phyloP scores from a whole-genome alignment of 345 rosid genomes.

The Balakata baccata region DNA sequence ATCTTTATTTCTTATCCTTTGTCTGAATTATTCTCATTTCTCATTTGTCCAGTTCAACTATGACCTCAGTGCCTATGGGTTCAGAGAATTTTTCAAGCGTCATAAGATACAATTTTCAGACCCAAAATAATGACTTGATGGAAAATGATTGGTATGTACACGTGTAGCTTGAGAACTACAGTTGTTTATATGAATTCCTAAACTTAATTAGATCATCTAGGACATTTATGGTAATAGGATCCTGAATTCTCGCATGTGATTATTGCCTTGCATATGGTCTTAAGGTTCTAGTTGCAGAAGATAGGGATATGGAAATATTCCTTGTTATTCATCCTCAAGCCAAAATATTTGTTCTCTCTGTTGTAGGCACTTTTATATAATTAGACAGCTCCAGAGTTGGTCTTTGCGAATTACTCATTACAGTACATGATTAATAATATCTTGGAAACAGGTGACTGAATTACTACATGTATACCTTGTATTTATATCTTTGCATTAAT shows the following conservation, averaged over 20 bases:
- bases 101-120: conserved; percentile 47
- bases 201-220: neutral
- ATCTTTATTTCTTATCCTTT: neutral
- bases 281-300: no score
- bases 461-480: neutral
- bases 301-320: neutral
- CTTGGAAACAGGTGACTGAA: no score
- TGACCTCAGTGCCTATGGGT: conserved; percentile 79
- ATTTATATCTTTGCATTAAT: no score
- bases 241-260: neutral
- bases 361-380: neutral
- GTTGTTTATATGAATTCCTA: neutral
- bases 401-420: neutral
- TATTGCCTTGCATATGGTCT: neutral
- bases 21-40: neutral
- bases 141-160: neutral
- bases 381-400: neutral
- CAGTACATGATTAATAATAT: neutral
- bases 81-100: conserved; percentile 91
- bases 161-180: neutral
- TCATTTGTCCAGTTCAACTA: conserved; percentile 62
- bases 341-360: neutral
- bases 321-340: neutral
- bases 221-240: neutral
- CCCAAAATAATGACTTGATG: conserved; percentile 22